A percentile compares a stretch with the other conserved stretches of the same genome.
phyloP scores from a whole-genome alignment of 2,329 filamentous ascomycete species.

The Berkeleyomyces basicola region DNA sequence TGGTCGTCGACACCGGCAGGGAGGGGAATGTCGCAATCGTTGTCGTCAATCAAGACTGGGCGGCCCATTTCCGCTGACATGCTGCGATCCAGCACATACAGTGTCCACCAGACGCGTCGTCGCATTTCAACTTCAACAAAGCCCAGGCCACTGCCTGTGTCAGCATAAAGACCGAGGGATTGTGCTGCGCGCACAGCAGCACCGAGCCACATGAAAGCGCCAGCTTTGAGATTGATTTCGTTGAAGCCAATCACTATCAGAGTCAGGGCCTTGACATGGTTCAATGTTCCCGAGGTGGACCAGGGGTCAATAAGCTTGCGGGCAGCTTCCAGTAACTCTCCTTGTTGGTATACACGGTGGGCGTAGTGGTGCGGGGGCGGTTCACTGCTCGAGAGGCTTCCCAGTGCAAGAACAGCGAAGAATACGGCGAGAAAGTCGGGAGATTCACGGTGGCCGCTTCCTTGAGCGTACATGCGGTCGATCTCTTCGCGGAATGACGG shows the following conservation, averaged over 20 bases:
- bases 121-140: slow-evolving; percentile 68
- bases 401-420: slow-evolving; percentile 69
- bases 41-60: slow-evolving; percentile 69
- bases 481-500: slow-evolving; percentile 62
- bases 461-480: slow-evolving; percentile 56
- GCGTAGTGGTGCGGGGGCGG: slow-evolving; percentile 24
- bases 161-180: slow-evolving; percentile 64
- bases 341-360: slow-evolving; percentile 34
- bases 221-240: slow-evolving; percentile 73
- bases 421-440: slow-evolving; percentile 64
- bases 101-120: slow-evolving; percentile 79
- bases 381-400: slow-evolving; percentile 52
- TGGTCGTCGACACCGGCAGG: slow-evolving; percentile 71
- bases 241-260: slow-evolving; percentile 64
- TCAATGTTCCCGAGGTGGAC: slow-evolving; percentile 59
- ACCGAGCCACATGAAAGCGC: slow-evolving; percentile 75
- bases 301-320: slow-evolving; percentile 61
- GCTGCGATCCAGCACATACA: slow-evolving; percentile 76
- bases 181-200: slow-evolving; percentile 66
- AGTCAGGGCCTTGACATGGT: slow-evolving; percentile 56
- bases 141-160: slow-evolving; percentile 54
- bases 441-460: slow-evolving; percentile 33
- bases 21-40: slow-evolving; percentile 70
- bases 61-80: slow-evolving; percentile 66
- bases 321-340: slow-evolving; percentile 55